Evolutionary conservation across 257 asterid species (phyloP).

Genomic region (Fraxinus pennsylvanica): DNA sequence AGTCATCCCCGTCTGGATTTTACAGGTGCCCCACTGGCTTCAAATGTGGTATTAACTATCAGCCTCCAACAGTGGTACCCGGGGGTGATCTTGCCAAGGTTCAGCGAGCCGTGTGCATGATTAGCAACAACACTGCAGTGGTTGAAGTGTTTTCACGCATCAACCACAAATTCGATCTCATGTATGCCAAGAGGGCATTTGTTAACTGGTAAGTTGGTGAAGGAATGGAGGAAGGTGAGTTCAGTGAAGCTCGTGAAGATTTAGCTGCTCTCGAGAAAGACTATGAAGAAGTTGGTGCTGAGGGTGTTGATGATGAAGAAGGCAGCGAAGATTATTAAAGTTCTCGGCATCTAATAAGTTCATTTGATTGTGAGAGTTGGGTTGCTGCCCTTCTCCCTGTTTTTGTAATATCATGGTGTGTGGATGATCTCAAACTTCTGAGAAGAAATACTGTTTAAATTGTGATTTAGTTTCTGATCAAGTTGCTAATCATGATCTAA

Average conservation of each 20-base stretch:
- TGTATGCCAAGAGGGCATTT: constrained; percentile 52
- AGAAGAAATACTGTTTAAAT: neutral
- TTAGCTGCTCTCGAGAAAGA: constrained; percentile 53
- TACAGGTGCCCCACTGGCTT: constrained; percentile 55
- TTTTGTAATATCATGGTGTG: neutral
- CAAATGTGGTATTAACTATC: constrained; percentile 52
- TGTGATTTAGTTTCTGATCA: neutral
- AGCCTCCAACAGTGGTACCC: constrained; percentile 49
- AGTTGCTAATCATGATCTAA: neutral
- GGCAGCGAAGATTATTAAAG: constrained; percentile 45
- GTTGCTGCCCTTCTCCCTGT: neutral
- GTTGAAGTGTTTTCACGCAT: constrained; percentile 52
- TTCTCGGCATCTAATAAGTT: neutral
- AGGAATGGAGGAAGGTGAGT: constrained; percentile 59
- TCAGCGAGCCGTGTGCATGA: constrained; percentile 55
- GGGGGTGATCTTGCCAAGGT: constrained; percentile 57
- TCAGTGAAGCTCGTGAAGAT: constrained; percentile 56
- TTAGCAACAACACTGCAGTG: constrained; percentile 54
- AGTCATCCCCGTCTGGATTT: neutral
- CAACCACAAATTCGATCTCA: constrained; percentile 53
- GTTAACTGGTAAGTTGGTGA: constrained; percentile 56
- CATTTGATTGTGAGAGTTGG: neutral
- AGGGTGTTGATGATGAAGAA: constrained; percentile 46
- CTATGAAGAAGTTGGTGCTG: constrained; percentile 54
- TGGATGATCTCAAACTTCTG: constrained; percentile 17